Conservation (phyloP, 1,284 basidiomycete species). For the Cryptococcus wingfieldii region DNA sequence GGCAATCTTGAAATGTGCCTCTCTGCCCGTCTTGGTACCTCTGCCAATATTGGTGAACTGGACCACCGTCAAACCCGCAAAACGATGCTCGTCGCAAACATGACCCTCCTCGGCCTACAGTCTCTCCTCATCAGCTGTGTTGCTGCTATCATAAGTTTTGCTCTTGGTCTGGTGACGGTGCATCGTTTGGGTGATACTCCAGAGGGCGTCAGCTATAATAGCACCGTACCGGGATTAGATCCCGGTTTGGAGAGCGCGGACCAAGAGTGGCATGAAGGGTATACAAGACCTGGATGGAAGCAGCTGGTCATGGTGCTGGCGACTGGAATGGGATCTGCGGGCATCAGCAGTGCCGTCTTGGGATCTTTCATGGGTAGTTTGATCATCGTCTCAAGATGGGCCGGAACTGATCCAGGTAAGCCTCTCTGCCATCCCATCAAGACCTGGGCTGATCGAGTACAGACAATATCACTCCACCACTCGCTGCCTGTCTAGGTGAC, state of each 20-base stretch:
- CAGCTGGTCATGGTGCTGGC: slow-evolving; percentile 77
- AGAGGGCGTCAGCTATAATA: slow-evolving; percentile 7
- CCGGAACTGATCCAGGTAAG: slow-evolving; percentile 76
- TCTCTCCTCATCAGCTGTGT: slow-evolving; percentile 83
- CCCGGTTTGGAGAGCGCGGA: slow-evolving; percentile 28
- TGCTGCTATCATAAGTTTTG: slow-evolving; percentile 73
- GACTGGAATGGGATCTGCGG: slow-evolving; percentile 83
- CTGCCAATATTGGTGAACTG: slow-evolving; percentile 75
- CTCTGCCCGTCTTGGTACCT: slow-evolving; percentile 43
- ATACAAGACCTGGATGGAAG: slow-evolving; percentile 45
- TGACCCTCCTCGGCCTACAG: slow-evolving; percentile 87
- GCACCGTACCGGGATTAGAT: slow-evolving; percentile 6
- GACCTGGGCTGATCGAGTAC: slow-evolving; percentile 2
- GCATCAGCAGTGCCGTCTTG: slow-evolving; percentile 70
- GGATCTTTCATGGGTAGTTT: slow-evolving; percentile 91
- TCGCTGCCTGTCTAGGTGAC: slow-evolving; percentile 89
- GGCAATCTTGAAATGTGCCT: slow-evolving; percentile 71
- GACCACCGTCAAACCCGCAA: slow-evolving; percentile 66
- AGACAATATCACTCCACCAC: slow-evolving; percentile 94
- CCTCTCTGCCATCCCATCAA: not conserved
- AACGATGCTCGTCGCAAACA: slow-evolving; percentile 71
- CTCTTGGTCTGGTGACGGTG: slow-evolving; percentile 64
- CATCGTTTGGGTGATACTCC: slow-evolving; percentile 45
- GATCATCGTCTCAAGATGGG: slow-evolving; percentile 71
- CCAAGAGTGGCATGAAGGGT: slow-evolving; percentile 45